A percentile compares a stretch with the other conserved stretches of the same genome.
Evolutionary conservation across 2,329 filamentous ascomycete genomes (phyloP).

Genomic region (Fusarium sp.): DNA sequence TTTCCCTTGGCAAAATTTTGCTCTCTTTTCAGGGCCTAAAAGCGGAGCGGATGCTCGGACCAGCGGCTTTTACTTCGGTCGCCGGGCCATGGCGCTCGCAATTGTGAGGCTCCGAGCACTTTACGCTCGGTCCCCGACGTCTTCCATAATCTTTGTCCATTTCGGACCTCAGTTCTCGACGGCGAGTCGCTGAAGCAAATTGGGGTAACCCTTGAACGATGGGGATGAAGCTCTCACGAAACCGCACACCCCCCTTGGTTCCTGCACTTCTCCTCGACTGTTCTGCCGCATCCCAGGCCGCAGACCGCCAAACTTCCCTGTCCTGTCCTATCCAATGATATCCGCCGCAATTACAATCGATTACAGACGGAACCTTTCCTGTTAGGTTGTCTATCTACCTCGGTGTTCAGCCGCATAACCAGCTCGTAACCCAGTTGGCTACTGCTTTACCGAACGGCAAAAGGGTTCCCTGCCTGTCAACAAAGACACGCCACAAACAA

Average conservation of each 20-base stretch:
- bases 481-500: not conserved
- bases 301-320: slow-evolving; percentile 33
- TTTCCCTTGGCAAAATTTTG: slow-evolving; percentile 30
- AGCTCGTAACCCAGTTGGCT: slow-evolving; percentile 3
- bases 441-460: slow-evolving; percentile 1
- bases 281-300: slow-evolving; percentile 38
- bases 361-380: slow-evolving; percentile 10
- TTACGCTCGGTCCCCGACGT: slow-evolving; percentile 41
- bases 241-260: slow-evolving; percentile 17
- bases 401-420: slow-evolving; percentile 29
- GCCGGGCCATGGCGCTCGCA: slow-evolving; percentile 36
- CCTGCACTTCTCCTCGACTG: slow-evolving; percentile 20
- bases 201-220: slow-evolving; percentile 32
- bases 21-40: slow-evolving; percentile 2
- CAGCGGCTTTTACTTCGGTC: slow-evolving; percentile 45
- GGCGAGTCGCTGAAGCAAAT: slow-evolving; percentile 22
- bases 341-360: slow-evolving; percentile 27
- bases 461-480: not conserved
- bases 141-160: slow-evolving; percentile 1
- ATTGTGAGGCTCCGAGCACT: slow-evolving; percentile 37
- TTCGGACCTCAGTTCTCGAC: slow-evolving; percentile 21
- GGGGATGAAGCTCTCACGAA: slow-evolving; percentile 32
- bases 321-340: slow-evolving; percentile 29
- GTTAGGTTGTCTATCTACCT: not conserved
- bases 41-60: slow-evolving; percentile 33